phyloP scores from a whole-genome alignment of 257 asterid species.

The Cynanchum wilfordii region DNA sequence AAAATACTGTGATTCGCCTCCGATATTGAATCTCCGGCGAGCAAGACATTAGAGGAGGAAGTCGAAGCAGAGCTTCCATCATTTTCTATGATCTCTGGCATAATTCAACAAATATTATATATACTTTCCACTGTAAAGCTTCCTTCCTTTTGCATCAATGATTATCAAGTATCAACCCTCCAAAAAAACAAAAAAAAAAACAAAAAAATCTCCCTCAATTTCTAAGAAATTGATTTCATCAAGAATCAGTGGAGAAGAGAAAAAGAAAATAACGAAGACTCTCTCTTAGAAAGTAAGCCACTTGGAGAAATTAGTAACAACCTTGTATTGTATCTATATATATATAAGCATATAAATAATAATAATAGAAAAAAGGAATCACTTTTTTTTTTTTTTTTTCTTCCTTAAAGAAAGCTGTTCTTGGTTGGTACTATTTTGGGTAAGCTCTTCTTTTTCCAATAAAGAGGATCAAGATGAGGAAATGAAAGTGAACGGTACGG shows the following conservation, averaged over 20 bases:
- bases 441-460: too few species aligned
- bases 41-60: not conserved
- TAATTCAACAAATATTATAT: not conserved
- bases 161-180: not conserved
- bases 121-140: not conserved
- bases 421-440: too few species aligned
- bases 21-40: not conserved
- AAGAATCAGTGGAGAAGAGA: not conserved
- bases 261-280: too few species aligned
- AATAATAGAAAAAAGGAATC: too few species aligned
- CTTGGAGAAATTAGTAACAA: too few species aligned
- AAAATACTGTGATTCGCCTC: constrained; percentile 1
- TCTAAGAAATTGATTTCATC: not conserved
- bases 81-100: not conserved
- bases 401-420: too few species aligned
- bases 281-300: too few species aligned
- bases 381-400: too few species aligned
- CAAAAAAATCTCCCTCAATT: not conserved
- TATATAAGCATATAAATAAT: too few species aligned
- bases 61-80: not conserved
- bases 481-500: too few species aligned
- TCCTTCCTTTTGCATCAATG: not conserved
- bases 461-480: too few species aligned
- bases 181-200: not conserved
- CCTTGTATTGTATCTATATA: too few species aligned